Base-by-base conservation (phyloP, 2,329 filamentous ascomycete genomes). In the Aspergillus jensenii region DNA sequence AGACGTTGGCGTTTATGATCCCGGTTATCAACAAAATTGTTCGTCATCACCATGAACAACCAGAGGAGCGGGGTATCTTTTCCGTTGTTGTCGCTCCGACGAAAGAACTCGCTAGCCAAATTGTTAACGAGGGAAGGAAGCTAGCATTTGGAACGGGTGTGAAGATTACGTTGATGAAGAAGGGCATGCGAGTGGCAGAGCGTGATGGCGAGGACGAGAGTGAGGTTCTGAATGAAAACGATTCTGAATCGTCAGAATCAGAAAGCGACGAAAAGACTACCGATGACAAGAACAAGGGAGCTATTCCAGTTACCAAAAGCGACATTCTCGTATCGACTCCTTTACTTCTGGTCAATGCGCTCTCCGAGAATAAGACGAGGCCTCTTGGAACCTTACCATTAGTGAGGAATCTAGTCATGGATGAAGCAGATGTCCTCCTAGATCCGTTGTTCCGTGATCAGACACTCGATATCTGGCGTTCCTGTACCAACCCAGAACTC, bases 351-450 rank as follows among this genome's bases (percentile, higher is more conserved):
- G 82, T 93, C 27, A 90, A 95, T 70, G 87, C 90, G 3, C 76
- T 97, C 6, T 78, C 81, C 9, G 78, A 77, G 21, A 77, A 77
- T 52, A 65, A 55, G 70, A 77, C 65, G 53, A 80, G 68, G 75
- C 79, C 71, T 3, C 65, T 77, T 50, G 72, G 75, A 33, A 76
- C 81, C 5, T 75, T 96, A 5, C 85, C 90, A 0, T 83, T 84
- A 1, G 87, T 97, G 4, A 82, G 83, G 45, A 87, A 87, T 51
- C 79, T 99, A 17, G 83, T 98, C 37, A 81, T 99, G 3, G 95
- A 99, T 69, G 95, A 99, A 79, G 95, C 92, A 1, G 95, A 99
- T 73, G 92, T 98, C 14, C 87, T 99, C 6, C 84, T 99, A 11
- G 93, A 98, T 67, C 88, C 90, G 15, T 81, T 97, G 5, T 99